Evolutionary conservation across 352 stramenopile species (phyloP), one percentile per base, ranked within the genome.

Genomic region (Globisporangium radiosum): DNA sequence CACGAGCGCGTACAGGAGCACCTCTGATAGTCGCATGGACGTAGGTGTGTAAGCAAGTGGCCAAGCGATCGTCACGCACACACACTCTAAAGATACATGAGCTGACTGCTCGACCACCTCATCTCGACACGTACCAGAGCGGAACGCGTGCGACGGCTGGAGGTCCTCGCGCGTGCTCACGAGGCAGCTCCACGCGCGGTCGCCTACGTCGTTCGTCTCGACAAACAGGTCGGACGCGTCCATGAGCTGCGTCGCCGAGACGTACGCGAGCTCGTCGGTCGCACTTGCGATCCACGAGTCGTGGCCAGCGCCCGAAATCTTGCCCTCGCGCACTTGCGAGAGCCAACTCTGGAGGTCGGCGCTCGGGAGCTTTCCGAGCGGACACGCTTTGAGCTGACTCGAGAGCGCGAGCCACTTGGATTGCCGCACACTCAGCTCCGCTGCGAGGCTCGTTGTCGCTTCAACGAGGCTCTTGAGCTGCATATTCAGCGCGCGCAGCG

Each of bases 301-400:
- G 13, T 85, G 59, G 0, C 83, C 83, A 33, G 78, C 78, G 36
- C 83, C 81, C 1, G 83, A 91, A 4, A 92, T 84, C 65, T 91
- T 91, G 1, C 83, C 83, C 64, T 91, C 78, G 47, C 76, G 79
- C 0, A 92, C 73, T 63, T 92, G 83, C 1, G 70, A 69, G 3
- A 90, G 69, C 83, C 83, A 92, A 45, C 83, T 92, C 51, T 89
- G 81, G 3, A 84, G 66, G 48, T 92, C 83, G 1, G 73, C 66
- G 0, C 76, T 87, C 1, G 78, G 66, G 7, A 72, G 49, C 17
- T 70, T 72, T 36, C 66, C 67, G 50, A 89, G 63, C 7, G 83
- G 83, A 40, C 74, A 90, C 7, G 75, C 78, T 40, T 70, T 70
- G 17, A 92, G 58, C 43, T 92, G 83, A 50, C 78, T 91, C 17